phyloP scores from a whole-genome alignment of 805 yeast species.

The Yarrowia sp. region DNA sequence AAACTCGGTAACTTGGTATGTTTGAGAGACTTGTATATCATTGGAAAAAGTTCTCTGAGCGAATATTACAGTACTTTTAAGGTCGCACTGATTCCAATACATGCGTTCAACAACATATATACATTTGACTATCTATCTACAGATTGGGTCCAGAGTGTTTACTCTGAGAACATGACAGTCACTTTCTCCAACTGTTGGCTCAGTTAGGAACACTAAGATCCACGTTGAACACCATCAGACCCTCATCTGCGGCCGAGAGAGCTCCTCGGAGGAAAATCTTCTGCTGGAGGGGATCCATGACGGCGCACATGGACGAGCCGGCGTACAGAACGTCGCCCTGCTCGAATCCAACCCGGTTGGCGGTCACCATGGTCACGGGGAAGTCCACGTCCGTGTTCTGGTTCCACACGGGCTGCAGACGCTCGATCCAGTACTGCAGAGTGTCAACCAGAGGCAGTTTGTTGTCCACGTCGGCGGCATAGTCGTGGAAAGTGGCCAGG shows the following conservation, averaged over 20 bases:
- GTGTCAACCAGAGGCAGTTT: slow-evolving; percentile 57
- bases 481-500: slow-evolving; percentile 23
- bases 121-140: neutral
- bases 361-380: slow-evolving; percentile 56
- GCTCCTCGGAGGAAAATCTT: slow-evolving; percentile 31
- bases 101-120: neutral
- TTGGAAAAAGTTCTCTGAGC: too few species aligned
- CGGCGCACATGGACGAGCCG: slow-evolving; percentile 41
- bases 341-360: slow-evolving; percentile 84
- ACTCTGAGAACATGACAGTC: too few species aligned
- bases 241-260: slow-evolving; percentile 30
- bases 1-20: too few species aligned
- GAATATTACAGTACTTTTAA: too few species aligned
- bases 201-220: slow-evolving; percentile 26
- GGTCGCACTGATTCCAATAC: too few species aligned
- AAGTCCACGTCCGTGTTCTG: slow-evolving; percentile 43
- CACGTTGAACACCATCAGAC: slow-evolving; percentile 18
- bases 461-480: slow-evolving; percentile 44
- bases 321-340: slow-evolving; percentile 51
- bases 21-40: too few species aligned
- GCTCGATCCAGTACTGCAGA: slow-evolving; percentile 73
- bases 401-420: slow-evolving; percentile 65
- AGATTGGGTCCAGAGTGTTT: too few species aligned
- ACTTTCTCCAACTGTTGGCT: too few species aligned
- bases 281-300: slow-evolving; percentile 29